Conservation (phyloP, 805 yeast genomes). For the Henningerozyma blattae region DNA sequence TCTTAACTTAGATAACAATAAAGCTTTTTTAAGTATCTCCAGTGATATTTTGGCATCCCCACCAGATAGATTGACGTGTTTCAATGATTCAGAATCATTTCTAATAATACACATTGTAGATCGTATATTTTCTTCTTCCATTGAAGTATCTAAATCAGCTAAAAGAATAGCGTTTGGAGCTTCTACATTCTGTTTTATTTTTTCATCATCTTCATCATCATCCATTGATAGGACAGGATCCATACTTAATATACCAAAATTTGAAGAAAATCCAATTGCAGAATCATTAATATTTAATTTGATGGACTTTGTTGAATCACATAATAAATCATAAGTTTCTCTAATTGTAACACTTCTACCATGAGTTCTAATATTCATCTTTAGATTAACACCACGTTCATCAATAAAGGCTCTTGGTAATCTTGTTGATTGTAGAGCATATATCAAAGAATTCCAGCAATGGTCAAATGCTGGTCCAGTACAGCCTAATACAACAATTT, state of each 20-base stretch:
- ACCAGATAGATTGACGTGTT: constrained; percentile 37
- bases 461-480: constrained; percentile 74
- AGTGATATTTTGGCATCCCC: constrained; percentile 36
- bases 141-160: constrained; percentile 75
- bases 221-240: constrained; percentile 21
- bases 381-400: constrained; percentile 43
- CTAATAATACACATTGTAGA: constrained; percentile 38
- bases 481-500: constrained; percentile 65
- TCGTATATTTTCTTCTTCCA: constrained; percentile 54
- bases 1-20: constrained; percentile 37
- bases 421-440: constrained; percentile 45
- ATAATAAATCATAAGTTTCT: constrained; percentile 40
- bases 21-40: constrained; percentile 35
- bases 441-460: constrained; percentile 55
- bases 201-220: constrained; percentile 18
- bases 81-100: constrained; percentile 22
- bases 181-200: constrained; percentile 26
- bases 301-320: constrained; percentile 35
- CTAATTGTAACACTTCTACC: constrained; percentile 36
- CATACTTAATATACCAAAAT: constrained; percentile 47
- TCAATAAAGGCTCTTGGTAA: constrained; percentile 63
- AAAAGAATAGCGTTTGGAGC: constrained; percentile 32
- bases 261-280: constrained; percentile 32
- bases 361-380: constrained; percentile 40
- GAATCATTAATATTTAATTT: constrained; percentile 29